These are phyloP conservation scores for Excoecaria agallocha DNA, from an alignment of 345 rosid genomes.

Conservation along the genomic window DNA sequence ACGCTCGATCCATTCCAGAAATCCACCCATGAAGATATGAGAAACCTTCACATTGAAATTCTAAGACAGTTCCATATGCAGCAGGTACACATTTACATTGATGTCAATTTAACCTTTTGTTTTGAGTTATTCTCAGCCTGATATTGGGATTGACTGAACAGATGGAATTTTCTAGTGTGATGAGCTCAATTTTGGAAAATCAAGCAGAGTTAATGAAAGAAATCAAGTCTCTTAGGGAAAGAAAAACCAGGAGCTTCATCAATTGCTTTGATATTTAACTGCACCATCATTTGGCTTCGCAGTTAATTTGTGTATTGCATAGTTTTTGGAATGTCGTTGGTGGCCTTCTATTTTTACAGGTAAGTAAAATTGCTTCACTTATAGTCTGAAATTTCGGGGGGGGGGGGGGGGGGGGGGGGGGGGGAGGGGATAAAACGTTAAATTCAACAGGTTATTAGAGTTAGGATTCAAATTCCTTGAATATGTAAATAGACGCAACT, in stretches of 20 bases:
- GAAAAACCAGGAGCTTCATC: constrained; percentile 83
- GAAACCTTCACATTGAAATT: constrained; percentile 91
- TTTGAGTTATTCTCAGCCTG: background rate
- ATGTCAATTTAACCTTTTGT: constrained; percentile 1
- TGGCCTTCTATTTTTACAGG: constrained; percentile 2
- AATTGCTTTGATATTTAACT: constrained; percentile 50
- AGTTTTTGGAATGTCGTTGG: background rate
- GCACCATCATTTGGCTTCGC: background rate
- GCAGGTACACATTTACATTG: constrained; percentile 45
- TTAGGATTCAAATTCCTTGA: constrained; percentile 9
- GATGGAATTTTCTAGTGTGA: constrained; percentile 69
- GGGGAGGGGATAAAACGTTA: constrained; percentile 1
- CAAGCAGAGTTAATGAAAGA: constrained; percentile 85
- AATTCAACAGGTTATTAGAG: background rate
- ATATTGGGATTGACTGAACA: constrained; percentile 23
- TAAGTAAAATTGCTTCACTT: constrained; percentile 6
- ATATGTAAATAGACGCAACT: constrained; percentile 20
- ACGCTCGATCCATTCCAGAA: constrained; percentile 79
- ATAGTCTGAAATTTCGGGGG: background rate
- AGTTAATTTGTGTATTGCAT: background rate
- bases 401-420: no score
- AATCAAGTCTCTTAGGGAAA: constrained; percentile 60
- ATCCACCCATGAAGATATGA: constrained; percentile 82
- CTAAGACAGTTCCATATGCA: constrained; percentile 94
- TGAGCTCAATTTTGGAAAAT: constrained; percentile 70